Evolutionary conservation across 1,284 basidiomycete species (phyloP), one percentile per base, ranked within the genome.

Genomic region (Papiliotrema fonsecae): DNA sequence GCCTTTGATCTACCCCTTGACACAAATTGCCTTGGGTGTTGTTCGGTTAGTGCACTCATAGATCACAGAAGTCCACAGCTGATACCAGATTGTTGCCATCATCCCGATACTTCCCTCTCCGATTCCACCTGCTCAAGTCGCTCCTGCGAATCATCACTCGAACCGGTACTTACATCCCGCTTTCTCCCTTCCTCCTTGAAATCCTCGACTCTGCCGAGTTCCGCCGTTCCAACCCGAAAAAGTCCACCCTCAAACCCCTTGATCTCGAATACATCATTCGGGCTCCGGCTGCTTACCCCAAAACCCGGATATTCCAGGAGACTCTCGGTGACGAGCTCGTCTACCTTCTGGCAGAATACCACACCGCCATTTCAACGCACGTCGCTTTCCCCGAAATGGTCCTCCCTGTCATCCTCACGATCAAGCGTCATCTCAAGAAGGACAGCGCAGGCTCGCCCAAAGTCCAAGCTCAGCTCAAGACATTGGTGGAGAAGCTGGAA

Each of bases 361-460:
- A 76, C 52, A 70, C 80, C 80, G 47, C 75, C 74, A 52, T 87
- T 77, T 64, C 76, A 68, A 76, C 55, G 1, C 88, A 86, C 69
- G 85, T 97, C 49, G 89, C 89, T 0, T 97, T 97, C 76, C 94
- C 94, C 2, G 96, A 99, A 75, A 77, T 96, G 45, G 79, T 84
- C 13, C 81, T 97, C n/a, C 91, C 94, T 2, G 76, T 93, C 32
- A 75, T 84, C n/a, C 80, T 86, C 10, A 76, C 80, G 3, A 76
- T 93, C 49, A 82, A 82, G 81, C 82, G 72, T 73, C 79, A 67
- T 60, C 60, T 88, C 58, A 96, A 94, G 72, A 76, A 75, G 61
- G 65, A 64, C 4, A 62, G 58, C 5, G 68, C 67, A 24, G 73
- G 70, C 6, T 76, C 75, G 31, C 81, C 78, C 56, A 79, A 68